Percentiles rank a stretch among this genome's conserved stretches.
Evolutionary conservation across 169 alveolate genomes (phyloP).

Genomic region (Babesia gibsoni): DNA sequence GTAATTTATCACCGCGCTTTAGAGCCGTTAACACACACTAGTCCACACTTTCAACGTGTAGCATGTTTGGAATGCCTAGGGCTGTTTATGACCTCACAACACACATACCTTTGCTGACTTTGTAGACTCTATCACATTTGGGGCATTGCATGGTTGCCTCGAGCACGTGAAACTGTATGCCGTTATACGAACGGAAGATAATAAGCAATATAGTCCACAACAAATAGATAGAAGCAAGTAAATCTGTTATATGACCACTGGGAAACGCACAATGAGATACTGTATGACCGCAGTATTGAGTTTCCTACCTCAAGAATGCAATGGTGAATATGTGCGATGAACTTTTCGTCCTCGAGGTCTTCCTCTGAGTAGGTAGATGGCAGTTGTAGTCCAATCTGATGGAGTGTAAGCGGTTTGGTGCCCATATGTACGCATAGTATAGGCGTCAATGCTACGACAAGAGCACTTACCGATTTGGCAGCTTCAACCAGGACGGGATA

Average conservation of each 20-base stretch:
- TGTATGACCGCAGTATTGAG: no score
- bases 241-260: no score
- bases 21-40: no score
- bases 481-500: slow-evolving; percentile 66
- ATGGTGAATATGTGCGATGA: slow-evolving; percentile 67
- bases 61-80: slow-evolving; percentile 63
- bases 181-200: neutral
- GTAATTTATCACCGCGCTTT: no score
- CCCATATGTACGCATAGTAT: no score
- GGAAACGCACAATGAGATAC: no score
- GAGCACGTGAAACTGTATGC: slow-evolving; percentile 66
- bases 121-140: slow-evolving; percentile 62
- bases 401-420: neutral
- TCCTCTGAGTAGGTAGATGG: slow-evolving; percentile 57
- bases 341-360: slow-evolving; percentile 66
- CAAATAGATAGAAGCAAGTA: no score
- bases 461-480: slow-evolving; percentile 68
- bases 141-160: slow-evolving; percentile 75
- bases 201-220: neutral
- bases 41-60: slow-evolving; percentile 14
- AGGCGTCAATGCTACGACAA: no score
- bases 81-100: neutral
- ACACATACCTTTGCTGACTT: slow-evolving; percentile 68
- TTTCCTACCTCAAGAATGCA: slow-evolving; percentile 71
- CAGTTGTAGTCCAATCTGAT: slow-evolving; percentile 63